phyloP scores from a whole-genome alignment of 2,329 filamentous ascomycete species.

The Helotiales sp. region DNA sequence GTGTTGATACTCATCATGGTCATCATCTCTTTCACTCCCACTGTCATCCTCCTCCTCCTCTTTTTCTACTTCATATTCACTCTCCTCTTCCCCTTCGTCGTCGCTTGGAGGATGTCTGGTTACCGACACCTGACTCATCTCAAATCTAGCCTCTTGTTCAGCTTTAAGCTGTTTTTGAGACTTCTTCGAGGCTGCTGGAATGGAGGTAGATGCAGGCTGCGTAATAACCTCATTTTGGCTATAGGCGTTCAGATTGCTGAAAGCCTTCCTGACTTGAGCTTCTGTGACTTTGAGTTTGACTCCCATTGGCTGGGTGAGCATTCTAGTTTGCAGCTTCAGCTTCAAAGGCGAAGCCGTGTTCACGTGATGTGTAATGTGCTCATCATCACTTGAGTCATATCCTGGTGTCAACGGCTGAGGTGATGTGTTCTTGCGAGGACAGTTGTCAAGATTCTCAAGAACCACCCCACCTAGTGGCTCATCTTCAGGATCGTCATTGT shows the following conservation, averaged over 20 bases:
- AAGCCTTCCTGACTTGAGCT: neutral
- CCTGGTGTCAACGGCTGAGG: neutral
- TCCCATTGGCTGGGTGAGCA: no score
- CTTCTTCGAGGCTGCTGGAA: neutral
- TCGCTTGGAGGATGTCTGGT: neutral
- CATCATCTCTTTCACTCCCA: neutral
- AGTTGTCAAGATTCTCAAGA: no score
- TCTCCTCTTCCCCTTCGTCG: neutral
- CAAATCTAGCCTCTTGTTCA: neutral
- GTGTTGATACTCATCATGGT: no score
- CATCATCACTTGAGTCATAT: neutral
- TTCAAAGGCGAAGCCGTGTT: constrained; percentile 1
- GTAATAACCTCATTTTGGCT: neutral
- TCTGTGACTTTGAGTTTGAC: neutral
- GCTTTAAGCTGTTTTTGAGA: neutral
- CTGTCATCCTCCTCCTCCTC: neutral
- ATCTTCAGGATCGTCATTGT: neutral
- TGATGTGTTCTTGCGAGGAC: neutral
- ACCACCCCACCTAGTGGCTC: no score
- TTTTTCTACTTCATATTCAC: neutral
- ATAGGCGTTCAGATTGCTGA: neutral
- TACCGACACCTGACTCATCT: neutral
- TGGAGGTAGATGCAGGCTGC: neutral
- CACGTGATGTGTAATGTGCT: neutral
- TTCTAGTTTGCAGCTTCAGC: neutral